Percentiles rank a stretch among this genome's conserved stretches.
These are phyloP conservation scores for Agrostemma githago DNA, from an alignment of 148 eudicot species.

Conservation along the genomic window DNA sequence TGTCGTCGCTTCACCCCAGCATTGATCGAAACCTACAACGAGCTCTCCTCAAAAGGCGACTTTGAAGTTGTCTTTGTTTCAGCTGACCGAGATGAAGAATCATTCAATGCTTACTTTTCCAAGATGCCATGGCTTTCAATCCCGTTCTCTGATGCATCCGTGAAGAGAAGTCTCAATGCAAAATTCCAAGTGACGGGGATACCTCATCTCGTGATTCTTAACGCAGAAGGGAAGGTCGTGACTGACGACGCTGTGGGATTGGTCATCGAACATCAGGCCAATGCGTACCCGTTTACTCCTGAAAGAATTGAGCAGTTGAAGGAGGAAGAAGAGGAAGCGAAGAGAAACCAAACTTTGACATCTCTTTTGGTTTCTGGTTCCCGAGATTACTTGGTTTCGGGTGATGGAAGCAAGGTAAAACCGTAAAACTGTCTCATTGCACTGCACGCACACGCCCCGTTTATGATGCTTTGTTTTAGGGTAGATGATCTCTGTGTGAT, in stretches of 20 bases:
- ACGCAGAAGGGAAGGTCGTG: conserved; percentile 36
- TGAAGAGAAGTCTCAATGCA: conserved; percentile 20
- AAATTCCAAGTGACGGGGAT: conserved; percentile 42
- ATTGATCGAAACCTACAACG: conserved; percentile 34
- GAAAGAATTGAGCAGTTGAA: conserved; percentile 37
- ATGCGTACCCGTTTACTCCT: conserved; percentile 42
- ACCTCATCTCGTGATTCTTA: conserved; percentile 45
- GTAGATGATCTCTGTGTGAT: neutral
- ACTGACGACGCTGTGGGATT: conserved; percentile 39
- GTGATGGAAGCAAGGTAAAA: conserved; percentile 35
- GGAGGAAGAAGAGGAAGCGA: conserved; percentile 46
- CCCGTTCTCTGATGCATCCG: conserved; percentile 39
- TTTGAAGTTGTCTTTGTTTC: conserved; percentile 47
- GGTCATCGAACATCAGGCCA: conserved; percentile 34
- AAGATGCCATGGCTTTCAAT: conserved; percentile 62
- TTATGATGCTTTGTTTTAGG: neutral
- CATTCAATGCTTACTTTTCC: conserved; percentile 39
- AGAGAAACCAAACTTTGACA: conserved; percentile 39
- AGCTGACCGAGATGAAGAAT: conserved; percentile 42
- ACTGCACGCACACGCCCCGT: neutral
- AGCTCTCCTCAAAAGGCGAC: conserved; percentile 36
- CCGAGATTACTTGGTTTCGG: conserved; percentile 43
- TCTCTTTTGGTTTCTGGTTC: conserved; percentile 38
- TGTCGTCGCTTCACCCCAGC: conserved; percentile 48
- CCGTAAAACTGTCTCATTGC: neutral